Evolutionary conservation across 2,329 filamentous ascomycete genomes (phyloP).

Genomic region (Chaetomiaceae sp.): DNA sequence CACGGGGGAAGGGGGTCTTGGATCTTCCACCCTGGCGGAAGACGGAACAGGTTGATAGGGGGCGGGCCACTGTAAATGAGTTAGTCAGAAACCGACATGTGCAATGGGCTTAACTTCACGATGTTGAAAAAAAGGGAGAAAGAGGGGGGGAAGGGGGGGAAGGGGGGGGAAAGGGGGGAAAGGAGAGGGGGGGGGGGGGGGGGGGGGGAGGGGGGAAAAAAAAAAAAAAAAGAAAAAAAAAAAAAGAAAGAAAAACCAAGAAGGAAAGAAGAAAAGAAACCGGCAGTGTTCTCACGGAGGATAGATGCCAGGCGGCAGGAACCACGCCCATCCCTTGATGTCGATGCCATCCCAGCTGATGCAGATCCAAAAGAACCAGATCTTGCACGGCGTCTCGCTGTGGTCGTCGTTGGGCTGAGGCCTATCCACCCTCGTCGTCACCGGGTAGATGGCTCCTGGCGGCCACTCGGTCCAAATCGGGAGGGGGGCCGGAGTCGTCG

Average conservation of each 20-base stretch:
- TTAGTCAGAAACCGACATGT: not conserved
- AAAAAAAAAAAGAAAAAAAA: too few species aligned
- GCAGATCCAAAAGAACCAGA: not conserved
- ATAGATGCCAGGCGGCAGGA: not conserved
- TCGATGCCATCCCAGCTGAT: not conserved
- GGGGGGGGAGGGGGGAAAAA: too few species aligned
- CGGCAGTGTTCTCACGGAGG: not conserved
- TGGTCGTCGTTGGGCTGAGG: not conserved
- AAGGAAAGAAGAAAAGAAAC: not conserved
- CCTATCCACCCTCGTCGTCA: not conserved
- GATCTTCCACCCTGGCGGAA: not conserved
- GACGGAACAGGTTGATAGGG: not conserved
- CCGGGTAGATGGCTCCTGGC: not conserved
- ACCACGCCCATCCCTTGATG: not conserved
- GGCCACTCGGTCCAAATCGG: not conserved
- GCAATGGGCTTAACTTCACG: too few species aligned
- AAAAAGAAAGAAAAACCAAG: not conserved
- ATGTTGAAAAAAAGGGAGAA: not conserved
- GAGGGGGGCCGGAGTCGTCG: not conserved
- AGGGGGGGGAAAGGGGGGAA: too few species aligned
- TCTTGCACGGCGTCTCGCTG: not conserved
- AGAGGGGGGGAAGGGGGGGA: too few species aligned
- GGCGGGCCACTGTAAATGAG: not conserved
- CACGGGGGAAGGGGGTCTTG: not conserved
- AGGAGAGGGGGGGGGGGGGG: too few species aligned